phyloP scores from a whole-genome alignment of 176 grass and related monocot species.

The Microstegium vimineum region DNA sequence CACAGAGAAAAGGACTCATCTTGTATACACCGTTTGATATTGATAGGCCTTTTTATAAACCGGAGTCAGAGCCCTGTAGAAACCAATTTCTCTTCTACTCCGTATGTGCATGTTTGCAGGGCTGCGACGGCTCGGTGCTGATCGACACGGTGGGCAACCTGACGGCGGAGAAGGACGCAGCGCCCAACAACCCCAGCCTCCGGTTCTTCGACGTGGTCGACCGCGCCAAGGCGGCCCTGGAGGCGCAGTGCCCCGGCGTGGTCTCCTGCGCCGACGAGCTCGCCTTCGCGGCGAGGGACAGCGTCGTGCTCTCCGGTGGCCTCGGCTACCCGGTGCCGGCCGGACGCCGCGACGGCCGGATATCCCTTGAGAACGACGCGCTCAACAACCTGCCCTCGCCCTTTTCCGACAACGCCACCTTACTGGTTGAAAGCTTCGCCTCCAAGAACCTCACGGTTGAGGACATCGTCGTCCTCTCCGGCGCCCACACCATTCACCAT shows the following conservation, averaged over 20 bases:
- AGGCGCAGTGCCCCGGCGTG: neutral
- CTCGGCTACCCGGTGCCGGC: neutral
- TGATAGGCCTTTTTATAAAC: too few relatives aligned
- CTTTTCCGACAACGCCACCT: neutral
- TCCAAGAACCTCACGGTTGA: too few relatives aligned
- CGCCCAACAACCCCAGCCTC: neutral
- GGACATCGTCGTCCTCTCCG: neutral
- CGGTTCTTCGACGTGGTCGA: neutral
- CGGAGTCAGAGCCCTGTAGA: too few relatives aligned
- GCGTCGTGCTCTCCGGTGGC: neutral
- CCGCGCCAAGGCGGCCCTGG: too few relatives aligned
- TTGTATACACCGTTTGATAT: too few relatives aligned
- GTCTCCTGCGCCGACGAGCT: neutral
- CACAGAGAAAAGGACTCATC: too few relatives aligned
- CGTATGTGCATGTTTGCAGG: too few relatives aligned
- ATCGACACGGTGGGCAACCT: neutral
- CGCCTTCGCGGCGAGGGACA: neutral
- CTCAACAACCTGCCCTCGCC: neutral
- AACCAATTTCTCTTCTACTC: too few relatives aligned
- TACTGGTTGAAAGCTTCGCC: too few relatives aligned
- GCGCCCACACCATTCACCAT: too few relatives aligned
- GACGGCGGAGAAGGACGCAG: neutral
- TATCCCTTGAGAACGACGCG: too few relatives aligned
- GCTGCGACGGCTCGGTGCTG: neutral
- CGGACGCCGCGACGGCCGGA: too few relatives aligned